Conservation (phyloP, 768 basidiomycete species). For the Podaxis sp. region DNA sequence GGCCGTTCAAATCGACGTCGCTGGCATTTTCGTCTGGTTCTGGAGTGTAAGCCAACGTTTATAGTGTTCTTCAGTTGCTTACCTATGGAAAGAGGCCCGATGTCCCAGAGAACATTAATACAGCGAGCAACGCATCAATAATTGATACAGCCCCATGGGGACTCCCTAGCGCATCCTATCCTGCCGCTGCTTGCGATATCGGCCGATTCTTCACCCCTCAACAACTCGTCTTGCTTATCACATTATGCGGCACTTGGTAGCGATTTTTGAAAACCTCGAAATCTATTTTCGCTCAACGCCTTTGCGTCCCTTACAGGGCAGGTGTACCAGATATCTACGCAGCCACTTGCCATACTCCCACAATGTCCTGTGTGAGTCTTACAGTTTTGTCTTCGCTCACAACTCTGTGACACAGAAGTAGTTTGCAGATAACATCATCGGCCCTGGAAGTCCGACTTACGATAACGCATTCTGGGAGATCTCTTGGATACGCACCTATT, state of each 20-base stretch:
- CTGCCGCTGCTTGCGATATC: conserved; percentile 52
- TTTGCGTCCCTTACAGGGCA: conserved; percentile 30
- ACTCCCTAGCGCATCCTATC: conserved; percentile 65
- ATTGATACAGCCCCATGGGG: conserved; percentile 51
- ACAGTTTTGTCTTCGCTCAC: not conserved
- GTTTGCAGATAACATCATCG: conserved; percentile 47
- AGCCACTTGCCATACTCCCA: conserved; percentile 39
- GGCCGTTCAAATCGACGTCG: conserved; percentile 67
- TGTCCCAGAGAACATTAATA: conserved; percentile 37
- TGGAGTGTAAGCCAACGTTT: conserved; percentile 37
- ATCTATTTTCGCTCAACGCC: not conserved
- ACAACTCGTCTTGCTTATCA: conserved; percentile 66
- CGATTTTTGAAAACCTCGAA: not conserved
- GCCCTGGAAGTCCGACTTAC: conserved; percentile 42
- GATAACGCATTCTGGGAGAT: conserved; percentile 62
- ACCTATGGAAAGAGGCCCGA: conserved; percentile 36
- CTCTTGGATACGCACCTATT: conserved; percentile 56
- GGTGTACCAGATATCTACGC: conserved; percentile 43
- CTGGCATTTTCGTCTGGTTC: conserved; percentile 43
- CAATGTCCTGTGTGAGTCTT: conserved; percentile 38
- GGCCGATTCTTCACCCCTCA: conserved; percentile 61
- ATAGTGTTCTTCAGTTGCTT: not conserved
- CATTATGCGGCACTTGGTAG: conserved; percentile 55
- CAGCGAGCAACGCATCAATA: conserved; percentile 32
- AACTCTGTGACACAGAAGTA: conserved; percentile 2